Evolutionary conservation across 768 basidiomycete species (phyloP).

Genomic region (Rickenella mellea): DNA sequence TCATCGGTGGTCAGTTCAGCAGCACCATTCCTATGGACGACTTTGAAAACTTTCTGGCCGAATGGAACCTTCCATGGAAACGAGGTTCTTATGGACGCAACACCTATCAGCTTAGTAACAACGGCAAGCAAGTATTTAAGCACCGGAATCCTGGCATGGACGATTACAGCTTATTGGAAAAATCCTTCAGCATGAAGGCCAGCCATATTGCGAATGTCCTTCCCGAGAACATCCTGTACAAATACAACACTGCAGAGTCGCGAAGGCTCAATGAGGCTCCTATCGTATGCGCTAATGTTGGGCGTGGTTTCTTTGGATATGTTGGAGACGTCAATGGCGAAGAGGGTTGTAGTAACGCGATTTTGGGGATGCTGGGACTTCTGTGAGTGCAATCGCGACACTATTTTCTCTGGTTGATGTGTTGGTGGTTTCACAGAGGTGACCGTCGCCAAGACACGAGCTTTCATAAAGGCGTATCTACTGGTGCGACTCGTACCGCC

Average conservation of each 20-base stretch:
- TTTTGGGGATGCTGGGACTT: constrained; percentile 25
- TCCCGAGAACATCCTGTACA: constrained; percentile 24
- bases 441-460: too few species aligned
- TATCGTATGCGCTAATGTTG: constrained; percentile 16
- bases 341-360: constrained; percentile 15
- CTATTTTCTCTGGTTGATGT: too few species aligned
- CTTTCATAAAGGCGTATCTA: too few species aligned
- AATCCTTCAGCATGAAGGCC: constrained; percentile 33
- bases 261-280: constrained; percentile 16
- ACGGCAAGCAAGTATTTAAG: too few species aligned
- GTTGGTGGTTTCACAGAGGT: too few species aligned
- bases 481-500: too few species aligned
- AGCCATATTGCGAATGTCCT: constrained; percentile 23
- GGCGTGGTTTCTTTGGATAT: constrained; percentile 23
- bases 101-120: constrained; percentile 24
- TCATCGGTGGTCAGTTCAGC: constrained; percentile 27
- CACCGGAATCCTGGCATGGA: too few species aligned
- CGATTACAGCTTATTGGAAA: neutral
- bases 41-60: constrained; percentile 17
- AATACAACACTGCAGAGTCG: constrained; percentile 8
- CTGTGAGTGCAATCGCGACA: too few species aligned
- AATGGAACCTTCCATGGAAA: constrained; percentile 28
- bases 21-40: constrained; percentile 14
- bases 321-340: constrained; percentile 25
- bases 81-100: constrained; percentile 30